Percentiles rank a stretch among this genome's conserved stretches.
phyloP scores from a whole-genome alignment of 1,284 basidiomycete genomes.

The Fomitopsis pinicola region DNA sequence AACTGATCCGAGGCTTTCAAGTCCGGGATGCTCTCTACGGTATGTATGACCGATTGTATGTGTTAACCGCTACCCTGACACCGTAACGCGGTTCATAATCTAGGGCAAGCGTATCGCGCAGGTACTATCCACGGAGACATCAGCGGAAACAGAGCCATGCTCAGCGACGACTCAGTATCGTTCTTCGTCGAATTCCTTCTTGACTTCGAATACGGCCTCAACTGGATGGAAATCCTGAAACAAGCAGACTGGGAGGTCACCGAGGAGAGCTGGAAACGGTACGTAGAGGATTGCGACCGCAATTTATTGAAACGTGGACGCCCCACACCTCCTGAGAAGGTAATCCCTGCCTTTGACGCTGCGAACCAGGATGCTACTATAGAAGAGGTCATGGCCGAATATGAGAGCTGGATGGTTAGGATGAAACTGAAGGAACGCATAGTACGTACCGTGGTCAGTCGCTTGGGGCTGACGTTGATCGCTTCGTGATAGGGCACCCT shows the following conservation, averaged over 20 bases:
- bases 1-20: conserved; percentile 5
- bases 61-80: neutral
- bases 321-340: neutral
- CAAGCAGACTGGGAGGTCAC: neutral
- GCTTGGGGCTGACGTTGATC: too few species aligned
- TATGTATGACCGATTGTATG: neutral
- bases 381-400: too few species aligned
- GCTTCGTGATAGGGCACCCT: conserved; percentile 15
- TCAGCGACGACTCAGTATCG: neutral
- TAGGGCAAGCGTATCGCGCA: conserved; percentile 4
- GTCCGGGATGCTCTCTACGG: conserved; percentile 13
- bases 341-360: neutral
- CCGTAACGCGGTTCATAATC: neutral
- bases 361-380: too few species aligned
- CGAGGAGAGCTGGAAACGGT: neutral
- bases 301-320: neutral
- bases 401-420: neutral
- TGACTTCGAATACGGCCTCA: conserved; percentile 11
- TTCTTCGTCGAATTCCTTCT: conserved; percentile 7
- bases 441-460: conserved; percentile 3
- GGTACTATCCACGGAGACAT: conserved; percentile 11
- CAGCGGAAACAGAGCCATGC: conserved; percentile 9
- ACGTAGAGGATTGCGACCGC: neutral
- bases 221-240: neutral
- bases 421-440: conserved; percentile 5